Evolutionary conservation across 192 early-diverging fungal genomes (phyloP), one percentile per base, ranked within the genome.

Genomic region (Umbelopsis ramanniana): DNA sequence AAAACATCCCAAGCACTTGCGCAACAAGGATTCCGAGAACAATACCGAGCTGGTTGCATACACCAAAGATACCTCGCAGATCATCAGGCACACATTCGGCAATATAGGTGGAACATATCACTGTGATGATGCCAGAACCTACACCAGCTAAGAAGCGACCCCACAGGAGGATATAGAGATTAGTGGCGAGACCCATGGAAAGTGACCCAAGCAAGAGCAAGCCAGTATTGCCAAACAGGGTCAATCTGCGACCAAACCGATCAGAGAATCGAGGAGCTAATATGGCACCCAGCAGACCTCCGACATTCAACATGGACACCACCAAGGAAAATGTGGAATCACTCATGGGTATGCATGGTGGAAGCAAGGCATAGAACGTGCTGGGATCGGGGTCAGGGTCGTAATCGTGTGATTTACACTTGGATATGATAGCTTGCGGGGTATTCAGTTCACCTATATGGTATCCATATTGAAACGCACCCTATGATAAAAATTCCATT

Each of bases 11-110:
- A 7, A 87, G 77, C 12, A 89, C 76, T 70, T 94, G 94, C 2
- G 93, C 87, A 17, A 89, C 70, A 29, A 97, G 82, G 70, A 97
- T 87, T 22, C 96, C 96, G 12, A 87, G 63, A 12, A 96, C 89
- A 66, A 95, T 93, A 43, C 91, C 89, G 57, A 95, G 76, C 81
- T 97, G 96, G 79, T 94, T 94, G 73, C 92, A 83, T n/a, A 89
- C 85, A 46, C 93, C 94, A 38, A 95, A 84, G 38, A 85, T 79
- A 0, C 95, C 95, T 8, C 93, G 83, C n/a, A 85, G 75, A 11
- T 79, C 76, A 47, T 86, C 77, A 2, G 95, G 92, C 6, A 90
- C 84, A 21, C 91, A 82, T 69, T 96, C 95, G 60, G 89, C 84
- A 48, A 95, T 86, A 79, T 94, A 96, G 54, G 89, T 89, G 2